A percentile compares a stretch with the other conserved stretches of the same genome.
These are phyloP conservation scores for Aspergillus caelatus DNA, from an alignment of 2,329 filamentous ascomycete species.

Conservation along the genomic window DNA sequence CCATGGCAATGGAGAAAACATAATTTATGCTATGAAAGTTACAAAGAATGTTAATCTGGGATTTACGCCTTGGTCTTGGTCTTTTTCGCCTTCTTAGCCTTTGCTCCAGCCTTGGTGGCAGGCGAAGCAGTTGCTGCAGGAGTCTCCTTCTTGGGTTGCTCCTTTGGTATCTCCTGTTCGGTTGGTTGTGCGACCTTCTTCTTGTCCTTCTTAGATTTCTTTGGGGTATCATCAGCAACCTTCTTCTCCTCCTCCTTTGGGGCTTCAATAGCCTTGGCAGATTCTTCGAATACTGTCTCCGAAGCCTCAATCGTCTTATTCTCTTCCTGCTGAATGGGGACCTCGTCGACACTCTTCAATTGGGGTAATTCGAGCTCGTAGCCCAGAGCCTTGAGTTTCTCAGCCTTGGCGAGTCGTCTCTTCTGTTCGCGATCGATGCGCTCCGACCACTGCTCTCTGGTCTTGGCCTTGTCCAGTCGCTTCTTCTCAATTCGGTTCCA, in stretches of 20 bases:
- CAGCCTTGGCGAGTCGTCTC: constrained; percentile 68
- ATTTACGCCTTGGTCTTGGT: constrained; percentile 33
- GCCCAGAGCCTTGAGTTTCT: constrained; percentile 76
- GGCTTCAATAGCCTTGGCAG: constrained; percentile 23
- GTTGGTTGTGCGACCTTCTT: constrained; percentile 18
- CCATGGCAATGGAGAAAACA: neutral
- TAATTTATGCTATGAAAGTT: constrained; percentile 15
- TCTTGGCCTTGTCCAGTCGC: constrained; percentile 71
- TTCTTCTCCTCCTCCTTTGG: constrained; percentile 12
- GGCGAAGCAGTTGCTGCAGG: constrained; percentile 23
- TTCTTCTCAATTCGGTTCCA: constrained; percentile 83
- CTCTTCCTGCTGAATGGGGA: constrained; percentile 45
- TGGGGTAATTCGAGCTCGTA: constrained; percentile 80
- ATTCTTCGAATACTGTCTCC: constrained; percentile 32
- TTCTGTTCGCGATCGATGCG: constrained; percentile 73
- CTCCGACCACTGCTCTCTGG: constrained; percentile 76
- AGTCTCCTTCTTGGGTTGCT: constrained; percentile 14
- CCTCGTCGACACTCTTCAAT: constrained; percentile 65
- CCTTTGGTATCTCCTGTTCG: constrained; percentile 17
- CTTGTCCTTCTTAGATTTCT: constrained; percentile 31
- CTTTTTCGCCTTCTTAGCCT: constrained; percentile 36
- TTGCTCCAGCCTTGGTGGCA: constrained; percentile 31
- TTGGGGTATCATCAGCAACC: constrained; percentile 20
- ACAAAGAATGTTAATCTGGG: constrained; percentile 4
- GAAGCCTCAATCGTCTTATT: constrained; percentile 38